These are phyloP conservation scores for Candida corydali DNA, from an alignment of 805 yeast genomes.

Conservation along the genomic window DNA sequence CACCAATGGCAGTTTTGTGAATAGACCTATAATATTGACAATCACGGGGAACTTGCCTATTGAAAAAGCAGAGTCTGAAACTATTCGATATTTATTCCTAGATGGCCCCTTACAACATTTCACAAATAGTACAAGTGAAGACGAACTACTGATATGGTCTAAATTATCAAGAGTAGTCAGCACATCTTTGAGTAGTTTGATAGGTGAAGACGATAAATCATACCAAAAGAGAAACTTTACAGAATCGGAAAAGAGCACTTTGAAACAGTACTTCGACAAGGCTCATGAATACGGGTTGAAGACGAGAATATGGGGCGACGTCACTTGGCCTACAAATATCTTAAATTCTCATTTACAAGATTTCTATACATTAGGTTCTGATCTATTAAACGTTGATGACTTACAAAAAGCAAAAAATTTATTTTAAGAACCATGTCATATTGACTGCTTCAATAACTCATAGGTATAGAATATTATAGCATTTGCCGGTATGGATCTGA, in stretches of 20 bases:
- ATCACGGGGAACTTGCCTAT: conserved; percentile 65
- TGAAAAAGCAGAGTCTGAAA: conserved; percentile 23
- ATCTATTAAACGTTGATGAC: conserved; percentile 62
- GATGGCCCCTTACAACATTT: conserved; percentile 49
- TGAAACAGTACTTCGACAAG: conserved; percentile 24
- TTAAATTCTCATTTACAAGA: conserved; percentile 48
- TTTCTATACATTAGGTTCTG: conserved; percentile 45
- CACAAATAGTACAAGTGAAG: conserved; percentile 17
- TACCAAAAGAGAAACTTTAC: conserved; percentile 21
- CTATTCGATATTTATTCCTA: conserved; percentile 37
- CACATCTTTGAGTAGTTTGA: conserved; percentile 32
- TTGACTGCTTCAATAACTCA: conserved; percentile 50
- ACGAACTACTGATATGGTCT: conserved; percentile 19
- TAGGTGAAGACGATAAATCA: conserved; percentile 11
- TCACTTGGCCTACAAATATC: conserved; percentile 55
- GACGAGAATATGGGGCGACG: conserved; percentile 70
- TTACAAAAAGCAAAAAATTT: conserved; percentile 34
- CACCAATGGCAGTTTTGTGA: conserved; percentile 22
- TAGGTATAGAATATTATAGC: conserved; percentile 81
- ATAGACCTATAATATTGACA: conserved; percentile 59
- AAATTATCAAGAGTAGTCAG: conserved; percentile 39
- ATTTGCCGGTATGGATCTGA: conserved; percentile 85
- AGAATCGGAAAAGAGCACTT: conserved; percentile 21
- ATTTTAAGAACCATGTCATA: conserved; percentile 13
- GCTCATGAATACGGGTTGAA: conserved; percentile 51